Percentiles rank a stretch among this genome's conserved stretches.
These are phyloP conservation scores for Cubamyces lactineus DNA, from an alignment of 768 basidiomycete species.

Conservation along the genomic window DNA sequence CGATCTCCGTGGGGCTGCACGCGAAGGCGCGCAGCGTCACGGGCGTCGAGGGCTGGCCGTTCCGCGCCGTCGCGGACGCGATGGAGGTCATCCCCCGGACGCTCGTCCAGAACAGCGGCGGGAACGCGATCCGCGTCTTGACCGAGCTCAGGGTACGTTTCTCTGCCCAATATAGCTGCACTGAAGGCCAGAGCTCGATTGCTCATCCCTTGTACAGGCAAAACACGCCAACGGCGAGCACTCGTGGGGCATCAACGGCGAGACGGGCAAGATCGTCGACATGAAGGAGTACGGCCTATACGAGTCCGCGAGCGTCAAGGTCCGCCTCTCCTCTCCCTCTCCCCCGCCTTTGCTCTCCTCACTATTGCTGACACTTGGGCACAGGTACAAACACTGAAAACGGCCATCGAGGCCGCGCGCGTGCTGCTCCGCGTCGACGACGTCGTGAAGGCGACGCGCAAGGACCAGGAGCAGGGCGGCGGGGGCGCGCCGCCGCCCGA, in stretches of 20 bases:
- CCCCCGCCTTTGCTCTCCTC: not conserved
- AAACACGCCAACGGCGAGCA: constrained; percentile 92
- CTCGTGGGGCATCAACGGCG: constrained; percentile 94
- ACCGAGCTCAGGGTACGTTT: constrained; percentile 86
- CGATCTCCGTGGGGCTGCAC: constrained; percentile 86
- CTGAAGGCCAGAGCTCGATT: no score
- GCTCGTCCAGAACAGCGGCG: constrained; percentile 92
- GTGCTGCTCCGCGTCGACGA: constrained; percentile 93
- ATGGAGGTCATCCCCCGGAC: constrained; percentile 98
- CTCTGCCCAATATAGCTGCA: not conserved
- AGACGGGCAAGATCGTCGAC: constrained; percentile 93
- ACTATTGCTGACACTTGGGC: not conserved
- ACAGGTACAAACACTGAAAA: constrained; percentile 94
- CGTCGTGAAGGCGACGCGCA: constrained; percentile 86
- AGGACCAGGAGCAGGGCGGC: constrained; percentile 62
- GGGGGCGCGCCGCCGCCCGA: constrained; percentile 53
- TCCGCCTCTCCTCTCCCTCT: not conserved
- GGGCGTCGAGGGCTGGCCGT: constrained; percentile 91
- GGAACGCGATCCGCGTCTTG: constrained; percentile 90
- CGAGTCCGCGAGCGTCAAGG: constrained; percentile 94
- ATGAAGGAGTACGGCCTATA: constrained; percentile 95
- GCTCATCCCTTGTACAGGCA: constrained; percentile 65
- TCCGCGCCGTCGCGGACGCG: constrained; percentile 90
- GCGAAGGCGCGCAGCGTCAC: constrained; percentile 77
- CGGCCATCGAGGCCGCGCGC: constrained; percentile 94